Conservation (phyloP, 345 rosid genomes). For the Lumnitzera racemosa region DNA sequence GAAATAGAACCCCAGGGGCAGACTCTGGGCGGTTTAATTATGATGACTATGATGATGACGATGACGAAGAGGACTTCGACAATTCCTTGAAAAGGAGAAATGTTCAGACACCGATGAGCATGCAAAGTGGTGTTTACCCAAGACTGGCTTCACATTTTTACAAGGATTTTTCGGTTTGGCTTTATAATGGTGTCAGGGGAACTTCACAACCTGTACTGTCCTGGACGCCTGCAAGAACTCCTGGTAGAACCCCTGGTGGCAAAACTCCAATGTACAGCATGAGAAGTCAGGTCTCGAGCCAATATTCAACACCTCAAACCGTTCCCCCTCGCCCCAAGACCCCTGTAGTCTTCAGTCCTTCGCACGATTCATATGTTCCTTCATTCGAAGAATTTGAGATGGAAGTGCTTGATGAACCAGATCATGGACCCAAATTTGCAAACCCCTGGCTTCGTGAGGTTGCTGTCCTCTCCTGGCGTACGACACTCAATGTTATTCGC, state of each 20-base stretch:
- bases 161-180: constrained; percentile 57
- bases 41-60: constrained; percentile 17
- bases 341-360: constrained; percentile 20
- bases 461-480: constrained; percentile 45
- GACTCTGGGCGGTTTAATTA: constrained; percentile 17
- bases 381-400: constrained; percentile 28
- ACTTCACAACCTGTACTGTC: constrained; percentile 47
- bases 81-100: constrained; percentile 44
- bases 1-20: constrained; percentile 21
- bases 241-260: constrained; percentile 28
- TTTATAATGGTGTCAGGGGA: constrained; percentile 43
- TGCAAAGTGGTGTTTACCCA: constrained; percentile 28
- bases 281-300: constrained; percentile 25
- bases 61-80: constrained; percentile 35
- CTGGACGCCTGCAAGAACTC: constrained; percentile 58
- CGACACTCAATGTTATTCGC: constrained; percentile 38
- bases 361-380: constrained; percentile 15
- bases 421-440: constrained; percentile 44
- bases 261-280: constrained; percentile 23
- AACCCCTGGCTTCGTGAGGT: constrained; percentile 65
- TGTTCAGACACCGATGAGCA: constrained; percentile 31
- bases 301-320: constrained; percentile 21
- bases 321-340: constrained; percentile 19
- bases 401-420: constrained; percentile 39
- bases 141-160: constrained; percentile 59